These are phyloP conservation scores for Magnusiomyces fungicola DNA, from an alignment of 1,139 yeast species.

Conservation along the genomic window DNA sequence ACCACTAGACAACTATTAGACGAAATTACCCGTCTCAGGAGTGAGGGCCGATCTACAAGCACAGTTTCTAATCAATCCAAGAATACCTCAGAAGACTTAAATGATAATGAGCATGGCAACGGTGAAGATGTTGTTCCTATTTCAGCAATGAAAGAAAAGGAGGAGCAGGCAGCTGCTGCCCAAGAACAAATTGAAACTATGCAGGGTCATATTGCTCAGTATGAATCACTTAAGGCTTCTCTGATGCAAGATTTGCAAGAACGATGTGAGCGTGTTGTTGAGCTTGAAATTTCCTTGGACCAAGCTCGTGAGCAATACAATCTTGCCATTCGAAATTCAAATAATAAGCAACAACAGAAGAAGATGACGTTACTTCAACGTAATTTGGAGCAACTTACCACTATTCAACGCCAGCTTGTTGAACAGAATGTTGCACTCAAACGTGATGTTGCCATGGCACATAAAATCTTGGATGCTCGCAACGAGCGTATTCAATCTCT, in stretches of 20 bases:
- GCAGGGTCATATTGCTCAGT: conserved; percentile 24
- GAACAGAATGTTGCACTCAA: conserved; percentile 42
- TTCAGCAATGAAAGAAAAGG: conserved; percentile 15
- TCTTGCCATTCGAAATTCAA: conserved; percentile 26
- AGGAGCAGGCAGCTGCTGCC: conserved; percentile 15
- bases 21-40: conserved; percentile 20
- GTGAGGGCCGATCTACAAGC: conserved; percentile 11
- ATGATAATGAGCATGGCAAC: background rate
- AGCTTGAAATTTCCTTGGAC: conserved; percentile 39
- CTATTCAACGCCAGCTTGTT: conserved; percentile 38
- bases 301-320: conserved; percentile 33
- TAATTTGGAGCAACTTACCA: conserved; percentile 40
- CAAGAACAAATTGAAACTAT: conserved; percentile 22
- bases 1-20: conserved; percentile 21
- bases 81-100: background rate
- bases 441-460: conserved; percentile 46
- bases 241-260: conserved; percentile 38
- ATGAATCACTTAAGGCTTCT: conserved; percentile 33
- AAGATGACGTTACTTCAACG: conserved; percentile 38
- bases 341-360: conserved; percentile 32
- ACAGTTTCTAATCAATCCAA: background rate
- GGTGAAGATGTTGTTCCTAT: conserved; percentile 8
- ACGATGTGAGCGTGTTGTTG: conserved; percentile 39
- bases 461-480: conserved; percentile 53
- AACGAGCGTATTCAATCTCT: conserved; percentile 52